These are phyloP conservation scores for Trichoderma lentiforme DNA, from an alignment of 2,329 filamentous ascomycete genomes.

Conservation along the genomic window DNA sequence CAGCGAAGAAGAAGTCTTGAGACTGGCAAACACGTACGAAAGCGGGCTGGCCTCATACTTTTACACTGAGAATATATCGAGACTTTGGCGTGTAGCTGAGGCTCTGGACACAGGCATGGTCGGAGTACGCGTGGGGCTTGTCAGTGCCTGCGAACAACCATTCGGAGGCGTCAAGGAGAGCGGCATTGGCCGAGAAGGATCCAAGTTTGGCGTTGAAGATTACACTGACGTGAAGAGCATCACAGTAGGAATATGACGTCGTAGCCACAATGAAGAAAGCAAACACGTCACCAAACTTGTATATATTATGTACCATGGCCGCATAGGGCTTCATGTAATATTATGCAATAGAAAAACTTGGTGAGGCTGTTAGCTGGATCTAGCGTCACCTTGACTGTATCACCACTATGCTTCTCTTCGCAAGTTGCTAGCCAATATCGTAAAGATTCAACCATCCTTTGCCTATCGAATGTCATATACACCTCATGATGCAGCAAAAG, in stretches of 20 bases:
- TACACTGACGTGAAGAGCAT: background rate
- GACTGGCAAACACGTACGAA: background rate
- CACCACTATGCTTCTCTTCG: background rate
- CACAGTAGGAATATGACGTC: background rate
- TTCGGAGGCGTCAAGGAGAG: conserved; percentile 6
- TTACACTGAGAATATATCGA: background rate
- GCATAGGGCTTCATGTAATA: background rate
- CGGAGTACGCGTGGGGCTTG: conserved; percentile 57
- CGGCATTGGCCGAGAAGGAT: background rate
- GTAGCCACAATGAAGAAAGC: background rate
- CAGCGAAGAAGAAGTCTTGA: background rate
- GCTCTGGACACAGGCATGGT: conserved; percentile 60
- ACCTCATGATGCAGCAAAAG: background rate
- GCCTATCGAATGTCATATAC: background rate
- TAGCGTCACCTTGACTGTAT: background rate
- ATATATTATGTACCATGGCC: background rate
- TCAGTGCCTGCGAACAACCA: conserved; percentile 16
- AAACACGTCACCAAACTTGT: background rate
- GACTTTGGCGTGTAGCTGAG: background rate
- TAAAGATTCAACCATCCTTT: background rate
- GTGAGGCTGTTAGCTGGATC: background rate
- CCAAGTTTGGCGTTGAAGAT: background rate
- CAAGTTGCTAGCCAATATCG: background rate
- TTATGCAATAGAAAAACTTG: background rate
- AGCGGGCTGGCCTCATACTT: background rate